Conservation (phyloP, 2,329 filamentous ascomycete species). For the Lachnellula subtilissima region DNA sequence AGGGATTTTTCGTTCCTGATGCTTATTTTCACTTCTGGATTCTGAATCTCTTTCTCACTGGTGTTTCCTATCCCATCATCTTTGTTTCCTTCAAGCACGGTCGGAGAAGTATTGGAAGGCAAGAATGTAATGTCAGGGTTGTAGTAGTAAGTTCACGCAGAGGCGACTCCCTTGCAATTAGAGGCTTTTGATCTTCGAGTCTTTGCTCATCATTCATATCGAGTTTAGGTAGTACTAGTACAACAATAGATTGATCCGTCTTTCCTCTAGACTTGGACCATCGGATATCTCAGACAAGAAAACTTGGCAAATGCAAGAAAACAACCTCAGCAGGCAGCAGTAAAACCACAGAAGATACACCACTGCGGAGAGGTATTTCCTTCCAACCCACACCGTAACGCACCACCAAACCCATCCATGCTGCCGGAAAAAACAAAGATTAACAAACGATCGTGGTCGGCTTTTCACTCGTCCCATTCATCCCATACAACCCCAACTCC, state of each 20-base stretch:
- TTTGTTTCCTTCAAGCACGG: too few species aligned
- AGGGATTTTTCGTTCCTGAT: not conserved
- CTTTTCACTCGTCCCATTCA: slow-evolving; percentile 4
- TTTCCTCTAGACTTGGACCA: slow-evolving; percentile 6
- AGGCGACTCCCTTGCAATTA: too few species aligned
- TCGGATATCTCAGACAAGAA: slow-evolving; percentile 17
- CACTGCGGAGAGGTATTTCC: slow-evolving; percentile 15
- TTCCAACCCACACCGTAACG: slow-evolving; percentile 5
- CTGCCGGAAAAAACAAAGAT: slow-evolving; percentile 1
- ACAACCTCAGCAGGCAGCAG: not conserved
- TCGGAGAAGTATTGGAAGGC: too few species aligned
- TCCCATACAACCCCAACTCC: slow-evolving; percentile 7
- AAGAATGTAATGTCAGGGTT: too few species aligned
- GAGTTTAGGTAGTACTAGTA: slow-evolving; percentile 16
- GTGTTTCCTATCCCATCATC: not conserved
- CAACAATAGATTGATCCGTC: slow-evolving; percentile 14
- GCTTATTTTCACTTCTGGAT: not conserved
- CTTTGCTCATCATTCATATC: slow-evolving; percentile 4
- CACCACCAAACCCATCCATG: not conserved
- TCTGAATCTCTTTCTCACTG: not conserved
- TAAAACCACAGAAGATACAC: not conserved
- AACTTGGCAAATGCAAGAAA: not conserved
- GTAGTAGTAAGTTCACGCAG: too few species aligned
- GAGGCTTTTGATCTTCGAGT: not conserved
- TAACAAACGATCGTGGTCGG: not conserved